Evolutionary conservation across 208 protist species (phyloP), one percentile per base, ranked within the genome.

Genomic region (Angomonas deanei): DNA sequence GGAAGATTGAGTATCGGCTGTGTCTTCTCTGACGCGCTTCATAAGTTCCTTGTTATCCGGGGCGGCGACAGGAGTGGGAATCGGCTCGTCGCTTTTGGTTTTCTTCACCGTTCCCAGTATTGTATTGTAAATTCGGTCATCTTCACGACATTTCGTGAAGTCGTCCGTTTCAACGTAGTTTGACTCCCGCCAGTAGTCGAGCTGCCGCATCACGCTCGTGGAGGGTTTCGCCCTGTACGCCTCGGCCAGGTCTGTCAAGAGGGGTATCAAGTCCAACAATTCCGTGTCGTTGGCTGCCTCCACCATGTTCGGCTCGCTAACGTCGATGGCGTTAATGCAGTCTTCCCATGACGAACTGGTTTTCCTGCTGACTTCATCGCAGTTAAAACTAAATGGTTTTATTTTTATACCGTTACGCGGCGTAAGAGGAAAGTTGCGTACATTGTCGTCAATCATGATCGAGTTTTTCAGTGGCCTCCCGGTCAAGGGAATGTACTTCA

Each of bases 391-490:
- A 50, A 94, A 94, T 19, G 72, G 53, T 10, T 61, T 8, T 36
- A 94, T 81, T 42, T 80, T 77, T 28, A 94, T 79, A 46, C 78
- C 84, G 63, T 90, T 77, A 36, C 88, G 84, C 34, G 88, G 88
- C 11, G 72, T 82, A 31, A 94, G 81, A 0, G 88, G 88, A 52
- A 94, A 94, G 68, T 85, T 94, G 28, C 88, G 76, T 39, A 86
- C 88, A 60, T 92, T 94, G 63, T 94, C 88, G 61, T 94, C 88
- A 10, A 94, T 48, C 80, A 94, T 89, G 36, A 94, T 67, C 19
- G 83, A 72, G 24, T 65, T 56, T 42, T 72, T 64, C 66, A 88
- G 64, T 19, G 79, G 76, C 0, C 88, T 74, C 19, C 88, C 88
- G 10, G 88, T 62, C 72, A 94, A 83, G 17, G 88, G 88, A 27